Conservation (phyloP, 2,329 filamentous ascomycete species). For the Colletotrichum godetiae region DNA sequence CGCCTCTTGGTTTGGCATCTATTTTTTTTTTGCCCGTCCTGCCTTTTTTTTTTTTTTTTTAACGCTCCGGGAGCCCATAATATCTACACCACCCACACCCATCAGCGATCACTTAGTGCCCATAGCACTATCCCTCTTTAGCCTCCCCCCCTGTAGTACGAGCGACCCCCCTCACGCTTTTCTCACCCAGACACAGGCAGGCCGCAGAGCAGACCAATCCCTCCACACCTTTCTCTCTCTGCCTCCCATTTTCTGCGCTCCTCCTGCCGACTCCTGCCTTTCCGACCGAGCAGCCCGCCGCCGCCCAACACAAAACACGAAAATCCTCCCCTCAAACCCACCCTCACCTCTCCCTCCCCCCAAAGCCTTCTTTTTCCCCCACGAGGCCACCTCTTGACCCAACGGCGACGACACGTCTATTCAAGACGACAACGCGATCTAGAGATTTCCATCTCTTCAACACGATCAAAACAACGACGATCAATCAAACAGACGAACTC, state of each 20-base stretch:
- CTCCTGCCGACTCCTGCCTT: slow-evolving; percentile 25
- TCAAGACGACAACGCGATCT: slow-evolving; percentile 33
- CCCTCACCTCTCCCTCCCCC: slow-evolving; percentile 32
- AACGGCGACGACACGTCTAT: slow-evolving; percentile 36
- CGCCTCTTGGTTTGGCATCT: neutral
- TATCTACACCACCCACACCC: slow-evolving; percentile 26
- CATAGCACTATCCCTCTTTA: slow-evolving; percentile 37
- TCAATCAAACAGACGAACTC: slow-evolving; percentile 17
- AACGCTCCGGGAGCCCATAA: slow-evolving; percentile 13
- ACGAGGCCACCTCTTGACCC: slow-evolving; percentile 28
- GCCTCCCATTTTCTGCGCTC: slow-evolving; percentile 4
- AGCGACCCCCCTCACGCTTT: slow-evolving; percentile 26
- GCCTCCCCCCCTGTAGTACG: slow-evolving; percentile 33
- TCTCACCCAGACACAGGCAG: slow-evolving; percentile 9
- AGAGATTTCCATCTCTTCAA: slow-evolving; percentile 30
- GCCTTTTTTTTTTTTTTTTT: too few relatives aligned
- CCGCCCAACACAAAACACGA: slow-evolving; percentile 40
- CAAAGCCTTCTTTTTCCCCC: slow-evolving; percentile 25
- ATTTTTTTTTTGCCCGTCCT: neutral
- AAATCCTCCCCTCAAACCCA: slow-evolving; percentile 37
- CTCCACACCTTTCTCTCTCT: slow-evolving; percentile 27
- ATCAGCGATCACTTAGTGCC: slow-evolving; percentile 34
- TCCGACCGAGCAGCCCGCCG: slow-evolving; percentile 37
- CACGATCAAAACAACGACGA: slow-evolving; percentile 19
- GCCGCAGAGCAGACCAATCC: slow-evolving; percentile 26